Conservation (phyloP, 2,329 filamentous ascomycete species). For the Cladosporium oxysporum region DNA sequence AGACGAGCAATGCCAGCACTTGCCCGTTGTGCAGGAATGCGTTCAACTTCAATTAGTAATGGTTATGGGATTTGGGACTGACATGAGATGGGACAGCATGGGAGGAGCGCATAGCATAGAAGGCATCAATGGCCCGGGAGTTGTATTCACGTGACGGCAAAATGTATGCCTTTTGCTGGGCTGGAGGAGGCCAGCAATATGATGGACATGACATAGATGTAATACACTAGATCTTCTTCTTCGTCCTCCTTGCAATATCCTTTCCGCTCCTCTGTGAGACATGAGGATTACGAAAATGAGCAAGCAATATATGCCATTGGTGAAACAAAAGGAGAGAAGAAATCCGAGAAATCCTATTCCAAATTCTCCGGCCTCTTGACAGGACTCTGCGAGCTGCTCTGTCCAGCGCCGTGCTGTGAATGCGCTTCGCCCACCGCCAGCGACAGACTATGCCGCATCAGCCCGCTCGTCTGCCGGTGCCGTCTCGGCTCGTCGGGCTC, state of each 20-base stretch:
- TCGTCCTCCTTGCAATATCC: not conserved
- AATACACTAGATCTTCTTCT: conserved; percentile 2
- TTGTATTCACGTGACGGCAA: not conserved
- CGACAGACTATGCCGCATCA: conserved; percentile 28
- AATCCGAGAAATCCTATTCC: conserved; percentile 34
- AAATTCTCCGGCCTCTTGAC: conserved; percentile 49
- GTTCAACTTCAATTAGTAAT: conserved; percentile 62
- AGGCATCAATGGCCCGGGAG: not conserved
- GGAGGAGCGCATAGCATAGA: not conserved
- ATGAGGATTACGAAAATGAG: not conserved
- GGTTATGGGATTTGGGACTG: not conserved
- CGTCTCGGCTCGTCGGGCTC: conserved; percentile 24
- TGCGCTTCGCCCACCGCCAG: conserved; percentile 20
- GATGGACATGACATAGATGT: conserved; percentile 6
- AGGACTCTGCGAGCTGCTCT: conserved; percentile 41
- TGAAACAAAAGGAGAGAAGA: not conserved
- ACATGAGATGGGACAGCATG: not conserved
- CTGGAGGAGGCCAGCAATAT: not conserved
- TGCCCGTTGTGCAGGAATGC: conserved; percentile 92
- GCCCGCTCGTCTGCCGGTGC: conserved; percentile 34
- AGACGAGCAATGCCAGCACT: conserved; percentile 84
- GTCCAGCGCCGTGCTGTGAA: conserved; percentile 13
- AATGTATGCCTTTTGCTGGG: not conserved
- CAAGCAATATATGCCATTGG: not conserved
- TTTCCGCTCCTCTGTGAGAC: not conserved